These are phyloP conservation scores for Leersia perrieri DNA, from an alignment of 176 grass and related monocot species.

Conservation along the genomic window DNA sequence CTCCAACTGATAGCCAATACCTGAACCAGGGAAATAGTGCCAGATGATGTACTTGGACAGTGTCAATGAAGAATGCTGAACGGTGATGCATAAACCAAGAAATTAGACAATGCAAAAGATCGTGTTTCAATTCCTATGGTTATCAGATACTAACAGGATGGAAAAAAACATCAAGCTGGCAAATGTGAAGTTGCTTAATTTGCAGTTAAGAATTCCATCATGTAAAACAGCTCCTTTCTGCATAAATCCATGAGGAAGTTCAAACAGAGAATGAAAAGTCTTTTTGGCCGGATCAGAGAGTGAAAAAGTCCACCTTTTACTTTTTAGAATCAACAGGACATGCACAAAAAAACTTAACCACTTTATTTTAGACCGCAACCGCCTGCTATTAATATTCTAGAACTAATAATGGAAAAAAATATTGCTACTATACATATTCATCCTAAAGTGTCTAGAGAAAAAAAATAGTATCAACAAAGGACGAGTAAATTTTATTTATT, in stretches of 20 bases:
- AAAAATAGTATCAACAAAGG: no score
- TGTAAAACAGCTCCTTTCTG: background rate
- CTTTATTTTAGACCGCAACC: background rate
- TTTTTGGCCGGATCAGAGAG: no score
- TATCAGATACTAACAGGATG: background rate
- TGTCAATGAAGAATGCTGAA: background rate
- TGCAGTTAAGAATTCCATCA: background rate
- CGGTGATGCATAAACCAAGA: background rate
- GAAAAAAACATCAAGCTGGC: background rate
- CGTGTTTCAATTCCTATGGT: background rate
- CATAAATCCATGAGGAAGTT: background rate
- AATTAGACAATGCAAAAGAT: background rate
- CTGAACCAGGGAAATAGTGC: constrained; percentile 10
- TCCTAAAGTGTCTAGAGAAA: background rate
- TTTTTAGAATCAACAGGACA: background rate
- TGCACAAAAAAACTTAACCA: background rate
- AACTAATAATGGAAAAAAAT: no score
- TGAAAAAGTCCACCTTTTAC: no score
- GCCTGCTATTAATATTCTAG: background rate
- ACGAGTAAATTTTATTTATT: background rate
- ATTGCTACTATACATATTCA: no score
- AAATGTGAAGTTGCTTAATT: background rate
- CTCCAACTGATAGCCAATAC: constrained; percentile 79
- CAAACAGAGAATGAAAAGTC: background rate
- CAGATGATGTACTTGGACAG: background rate